Base-by-base conservation (phyloP, 139 green algal genomes). In the Volvox reticuliferus region DNA sequence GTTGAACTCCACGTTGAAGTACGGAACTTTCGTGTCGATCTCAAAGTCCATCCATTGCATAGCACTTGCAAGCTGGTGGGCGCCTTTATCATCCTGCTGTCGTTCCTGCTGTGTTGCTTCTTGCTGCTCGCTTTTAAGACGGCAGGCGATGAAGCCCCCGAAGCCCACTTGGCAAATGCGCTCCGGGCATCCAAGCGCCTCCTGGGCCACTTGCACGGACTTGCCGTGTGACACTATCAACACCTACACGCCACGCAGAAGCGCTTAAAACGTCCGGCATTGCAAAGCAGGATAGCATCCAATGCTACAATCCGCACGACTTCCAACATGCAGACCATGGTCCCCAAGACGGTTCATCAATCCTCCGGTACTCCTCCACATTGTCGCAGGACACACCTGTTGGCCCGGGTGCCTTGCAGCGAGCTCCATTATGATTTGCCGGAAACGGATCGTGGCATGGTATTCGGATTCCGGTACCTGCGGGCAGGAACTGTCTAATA, bases 151-250 rank as follows among this genome's bases (percentile, higher is more conserved):
- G 28, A 84, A 76, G n/a, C 86, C 86, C 21, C 50, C 71, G 73
- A 77, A 90, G 18, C 21, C 30, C 71, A 90, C 86, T 32, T 65
- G 30, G 21, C 17, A 12, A 50, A 76, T 32, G 16, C 86, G 86
- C 28, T 76, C 71, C n/a, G 1, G 22, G 71, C 55, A 14, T 21
- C 86, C 73, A 30, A 83, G 50, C 30, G 32, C 50, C 86, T 90
- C 86, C 71, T 90, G 55, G 1, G 73, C 30, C 30, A 83, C 86
- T 75, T 84, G 86, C 44, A 90, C 86, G 0, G 71, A 32, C 50
- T 77, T 83, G 73, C 86, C 86, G 86, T 90, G 86, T 6, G 50
- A 63, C 44, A 90, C 86, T 0, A 90, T 28, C n/a, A 90, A 75
- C n/a, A 90, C 86, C 86, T 90, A 55, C 44, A 55, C 44, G 44